Conservation (phyloP, 1,139 yeast species). For the Suhomyces panamericanus region DNA sequence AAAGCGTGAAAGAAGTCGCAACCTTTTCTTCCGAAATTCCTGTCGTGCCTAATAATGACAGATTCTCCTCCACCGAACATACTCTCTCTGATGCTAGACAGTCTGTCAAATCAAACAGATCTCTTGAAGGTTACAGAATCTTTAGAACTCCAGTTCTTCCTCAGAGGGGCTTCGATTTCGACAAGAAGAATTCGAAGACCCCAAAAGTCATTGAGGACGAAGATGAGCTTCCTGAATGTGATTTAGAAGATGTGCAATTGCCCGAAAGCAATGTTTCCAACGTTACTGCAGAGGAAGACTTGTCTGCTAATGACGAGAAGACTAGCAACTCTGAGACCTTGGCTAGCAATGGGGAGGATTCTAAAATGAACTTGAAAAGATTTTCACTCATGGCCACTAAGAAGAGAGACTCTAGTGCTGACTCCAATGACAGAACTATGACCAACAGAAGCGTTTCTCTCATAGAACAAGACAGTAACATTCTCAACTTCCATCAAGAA, state of each 20-base stretch:
- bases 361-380: conserved; percentile 13
- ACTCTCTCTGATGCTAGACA: background rate
- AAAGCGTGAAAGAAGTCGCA: conserved; percentile 5
- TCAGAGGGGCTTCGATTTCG: conserved; percentile 3
- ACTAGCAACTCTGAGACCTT: conserved; percentile 12
- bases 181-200: background rate
- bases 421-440: conserved; percentile 8
- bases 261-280: conserved; percentile 6
- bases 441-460: conserved; percentile 10
- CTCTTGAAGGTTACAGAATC: conserved; percentile 6
- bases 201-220: conserved; percentile 7
- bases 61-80: background rate
- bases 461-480: conserved; percentile 13
- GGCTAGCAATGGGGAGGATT: conserved; percentile 10
- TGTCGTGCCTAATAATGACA: background rate
- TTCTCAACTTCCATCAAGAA: conserved; percentile 20
- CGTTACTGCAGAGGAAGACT: background rate
- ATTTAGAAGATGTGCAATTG: conserved; percentile 16
- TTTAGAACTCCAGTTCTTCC: conserved; percentile 8
- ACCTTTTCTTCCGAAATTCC: conserved; percentile 7
- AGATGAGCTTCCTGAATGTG: conserved; percentile 18
- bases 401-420: conserved; percentile 12
- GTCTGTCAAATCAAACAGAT: background rate
- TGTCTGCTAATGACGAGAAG: conserved; percentile 12
- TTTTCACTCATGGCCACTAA: conserved; percentile 12